phyloP scores from a whole-genome alignment of 2,329 filamentous ascomycete genomes.

The Botryotinia globosa region DNA sequence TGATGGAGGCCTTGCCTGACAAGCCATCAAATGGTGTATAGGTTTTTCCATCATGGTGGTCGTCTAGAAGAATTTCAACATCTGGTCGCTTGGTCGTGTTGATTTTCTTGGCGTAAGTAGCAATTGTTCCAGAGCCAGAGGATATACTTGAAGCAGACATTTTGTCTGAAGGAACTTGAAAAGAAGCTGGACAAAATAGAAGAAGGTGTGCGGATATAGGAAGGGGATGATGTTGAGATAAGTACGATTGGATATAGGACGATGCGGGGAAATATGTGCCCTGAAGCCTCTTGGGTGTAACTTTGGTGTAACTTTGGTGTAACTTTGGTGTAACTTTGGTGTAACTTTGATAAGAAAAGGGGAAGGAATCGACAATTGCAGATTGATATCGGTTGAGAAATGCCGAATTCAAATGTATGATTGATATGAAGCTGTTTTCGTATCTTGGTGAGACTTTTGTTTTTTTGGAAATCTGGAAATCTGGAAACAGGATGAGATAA shows the following conservation, averaged over 20 bases:
- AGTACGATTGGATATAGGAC: constrained; percentile 7
- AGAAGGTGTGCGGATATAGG: constrained; percentile 1
- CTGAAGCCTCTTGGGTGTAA: background rate
- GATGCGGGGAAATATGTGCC: constrained; percentile 19
- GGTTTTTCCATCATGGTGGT: constrained; percentile 31
- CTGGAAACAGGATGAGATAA: background rate
- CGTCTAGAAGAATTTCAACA: constrained; percentile 35
- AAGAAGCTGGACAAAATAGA: constrained; percentile 14
- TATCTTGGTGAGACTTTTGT: background rate
- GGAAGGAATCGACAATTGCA: constrained; percentile 15
- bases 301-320: too few species aligned
- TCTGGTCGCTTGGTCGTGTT: constrained; percentile 26
- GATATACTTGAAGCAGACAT: constrained; percentile 30
- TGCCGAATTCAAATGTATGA: background rate
- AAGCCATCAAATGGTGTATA: constrained; percentile 37
- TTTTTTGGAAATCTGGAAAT: too few species aligned
- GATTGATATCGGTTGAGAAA: constrained; percentile 18
- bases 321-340: too few species aligned
- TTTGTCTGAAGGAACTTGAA: constrained; percentile 12
- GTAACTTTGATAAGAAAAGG: background rate
- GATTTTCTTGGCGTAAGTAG: constrained; percentile 32
- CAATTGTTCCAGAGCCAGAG: constrained; percentile 32
- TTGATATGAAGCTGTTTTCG: background rate
- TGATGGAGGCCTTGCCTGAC: constrained; percentile 34
- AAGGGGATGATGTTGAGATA: background rate